Evolutionary conservation across 1,284 basidiomycete species (phyloP), one percentile per base, ranked within the genome.

Genomic region (Hortiboletus rubellus): DNA sequence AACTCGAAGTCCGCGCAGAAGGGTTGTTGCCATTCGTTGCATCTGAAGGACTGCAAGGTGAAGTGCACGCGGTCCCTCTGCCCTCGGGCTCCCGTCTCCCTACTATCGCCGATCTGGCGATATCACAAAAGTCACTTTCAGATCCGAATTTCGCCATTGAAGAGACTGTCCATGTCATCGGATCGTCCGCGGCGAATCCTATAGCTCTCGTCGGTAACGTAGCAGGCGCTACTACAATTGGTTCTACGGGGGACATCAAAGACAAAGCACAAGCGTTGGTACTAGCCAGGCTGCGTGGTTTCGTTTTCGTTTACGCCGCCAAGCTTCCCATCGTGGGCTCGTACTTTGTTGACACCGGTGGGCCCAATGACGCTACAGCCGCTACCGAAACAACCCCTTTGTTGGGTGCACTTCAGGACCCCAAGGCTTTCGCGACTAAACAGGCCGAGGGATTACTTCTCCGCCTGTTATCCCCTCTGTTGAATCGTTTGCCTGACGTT

Each of bases 351-450:
- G 27, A 48, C 44, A 41, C 40, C 24, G 41, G 36, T 6, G 63
- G 31, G 18, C 22, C 57, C 17, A 31, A 37, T 37, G 42, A 27
- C 3, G 44, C 49, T 31, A 8, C 50, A 1, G 9, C 48, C 3
- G 54, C 52, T 18, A 68, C 58, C 10, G 68, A 71, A 46, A 65
- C 67, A 36, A 70, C 69, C 14, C 66, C 69, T 34, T 52, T 68
- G 18, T 48, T 71, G 1, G 69, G 56, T n/a, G 58, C 53, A 15
- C 22, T 71, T 55, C 66, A 46, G 18, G 64, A 71, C 37, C 64
- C 64, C 31, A 63, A 60, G 52, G 59, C 52, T 44, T 68, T 70
- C 34, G 69, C 62, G 12, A 62, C 62, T 3, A 27, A 59, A 50
- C 59, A 55, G 22, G 59, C 58, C 6, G 53, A 66, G 34, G 67